Evolutionary conservation across 176 grass and related monocot species (phyloP), one percentile per base, ranked within the genome.

Genomic region (Hsuehochloa calcarea): DNA sequence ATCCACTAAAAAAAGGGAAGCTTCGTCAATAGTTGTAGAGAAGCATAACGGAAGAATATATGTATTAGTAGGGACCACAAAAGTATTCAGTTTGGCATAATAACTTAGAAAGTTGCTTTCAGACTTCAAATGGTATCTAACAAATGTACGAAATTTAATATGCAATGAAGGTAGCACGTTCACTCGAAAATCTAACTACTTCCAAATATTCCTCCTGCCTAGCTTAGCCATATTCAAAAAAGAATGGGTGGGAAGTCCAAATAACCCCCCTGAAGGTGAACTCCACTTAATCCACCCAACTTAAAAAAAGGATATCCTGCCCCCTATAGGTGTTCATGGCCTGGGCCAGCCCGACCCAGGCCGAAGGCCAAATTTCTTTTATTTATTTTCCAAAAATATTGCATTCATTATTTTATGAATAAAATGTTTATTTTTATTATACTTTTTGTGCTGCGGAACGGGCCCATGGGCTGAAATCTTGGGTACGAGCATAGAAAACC

Each of bases 1-100:
- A 98, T 87, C 96, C 96, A 92, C 93, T 98, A 83, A 85, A 91
- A 89, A 89, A 80, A 68, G 19, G 46, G 46, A 26, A 77, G 56
- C 75, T 65, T 65, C 10, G 15, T 71, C 55, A 77, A 64, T 70
- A 63, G 16, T 4, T 78, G 12, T 73, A 7, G 22, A 85, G 8
- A 86, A 56, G 22, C 39, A 80, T 45, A 26, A 10, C 16, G 80
- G 8, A 86, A 56, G 22, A 46, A 80, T 45, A 41, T 61, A 8
- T 2, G 58, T 44, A 77, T 65, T 41, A 65, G 11, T 44, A 77
- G 15, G 35, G 64, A 70, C n/a, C 17, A 77, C 55, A 22, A 29
- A 65, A 70, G 25, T 35, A 40, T 49, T 52, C 8, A 35, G n/a
- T 68, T 14, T 63, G 29, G 39, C 31, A 86, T 19, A 3, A 66